Evolutionary conservation across 108 stramenopile genomes (phyloP), one percentile per base, ranked within the genome.

Genomic region (Skeletonema tropicum): DNA sequence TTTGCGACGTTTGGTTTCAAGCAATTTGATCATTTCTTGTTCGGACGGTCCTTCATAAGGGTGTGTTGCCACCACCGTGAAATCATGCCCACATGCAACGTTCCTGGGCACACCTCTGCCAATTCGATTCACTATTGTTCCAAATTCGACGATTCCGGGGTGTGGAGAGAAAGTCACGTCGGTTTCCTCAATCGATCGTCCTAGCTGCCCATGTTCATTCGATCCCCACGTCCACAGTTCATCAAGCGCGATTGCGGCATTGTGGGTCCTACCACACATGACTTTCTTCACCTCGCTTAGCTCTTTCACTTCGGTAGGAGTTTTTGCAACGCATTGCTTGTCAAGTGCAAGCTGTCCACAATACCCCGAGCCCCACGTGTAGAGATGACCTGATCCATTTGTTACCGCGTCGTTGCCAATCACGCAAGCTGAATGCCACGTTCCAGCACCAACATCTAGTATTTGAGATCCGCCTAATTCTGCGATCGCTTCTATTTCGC

Each of bases 201-300:
- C 75, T 25, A 76, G 29, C 29, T 66, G 66, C 31, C 75, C 67
- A 33, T 76, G 67, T 25, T 61, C 60, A 55, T 76, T 76, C 2
- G 75, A 76, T 3, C 92, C 91, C 92, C 92, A 94, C n/a, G 87
- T 87, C 72, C 89, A 94, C 9, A 94, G 80, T 57, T 87, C 80
- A 36, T 94, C 89, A 38, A 25, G 39, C 13, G 89, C 77, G 31
- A 94, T 48, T 6, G 78, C 88, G 12, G 87, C 83, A 78, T 86
- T 88, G 74, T 92, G 92, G 68, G 86, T 72, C 42, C 71, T 70
- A 13, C 92, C 92, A 66, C 86, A 90, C 33, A 73, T 60, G 6
- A 94, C 64, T 23, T 33, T 57, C 48, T 60, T 87, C 13, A 89
- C 48, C 21, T 66, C 42, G 25, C 82, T 33, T 46, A 83, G 70